These are phyloP conservation scores for Fraxinus platypoda DNA, from an alignment of 305 asterid species.

Conservation along the genomic window DNA sequence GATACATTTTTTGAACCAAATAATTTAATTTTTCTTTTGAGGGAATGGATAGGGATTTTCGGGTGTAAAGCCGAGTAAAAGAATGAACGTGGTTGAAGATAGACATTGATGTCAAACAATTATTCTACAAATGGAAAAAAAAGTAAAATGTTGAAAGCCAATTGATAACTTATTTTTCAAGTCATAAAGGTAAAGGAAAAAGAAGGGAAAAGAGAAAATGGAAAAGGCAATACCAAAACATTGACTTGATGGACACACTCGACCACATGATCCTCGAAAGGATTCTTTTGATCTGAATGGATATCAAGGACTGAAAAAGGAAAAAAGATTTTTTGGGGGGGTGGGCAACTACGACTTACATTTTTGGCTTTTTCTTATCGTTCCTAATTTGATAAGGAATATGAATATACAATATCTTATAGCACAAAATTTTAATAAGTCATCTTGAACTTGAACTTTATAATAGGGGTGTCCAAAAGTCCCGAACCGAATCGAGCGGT, in stretches of 20 bases:
- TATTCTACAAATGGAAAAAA: not conserved
- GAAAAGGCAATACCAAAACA: not conserved
- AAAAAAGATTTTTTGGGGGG: not conserved
- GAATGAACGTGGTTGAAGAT: constrained; percentile 4
- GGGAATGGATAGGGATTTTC: not conserved
- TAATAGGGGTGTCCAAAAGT: too few species aligned
- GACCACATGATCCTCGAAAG: not conserved
- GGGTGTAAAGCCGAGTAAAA: not conserved
- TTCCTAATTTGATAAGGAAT: not conserved
- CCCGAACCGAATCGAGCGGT: too few species aligned
- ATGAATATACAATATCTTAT: not conserved
- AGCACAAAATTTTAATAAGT: not conserved
- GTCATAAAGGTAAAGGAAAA: not conserved
- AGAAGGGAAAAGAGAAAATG: not conserved
- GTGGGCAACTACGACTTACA: not conserved
- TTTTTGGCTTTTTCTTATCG: not conserved
- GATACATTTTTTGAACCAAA: too few species aligned
- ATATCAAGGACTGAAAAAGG: not conserved
- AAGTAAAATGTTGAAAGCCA: not conserved
- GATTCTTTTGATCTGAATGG: not conserved
- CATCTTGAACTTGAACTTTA: not conserved
- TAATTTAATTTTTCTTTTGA: too few species aligned
- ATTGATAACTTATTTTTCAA: not conserved
- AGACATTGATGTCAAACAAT: not conserved
- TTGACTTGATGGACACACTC: not conserved